Conservation (phyloP, 352 stramenopile genomes). For the Globisporangium lucens region DNA sequence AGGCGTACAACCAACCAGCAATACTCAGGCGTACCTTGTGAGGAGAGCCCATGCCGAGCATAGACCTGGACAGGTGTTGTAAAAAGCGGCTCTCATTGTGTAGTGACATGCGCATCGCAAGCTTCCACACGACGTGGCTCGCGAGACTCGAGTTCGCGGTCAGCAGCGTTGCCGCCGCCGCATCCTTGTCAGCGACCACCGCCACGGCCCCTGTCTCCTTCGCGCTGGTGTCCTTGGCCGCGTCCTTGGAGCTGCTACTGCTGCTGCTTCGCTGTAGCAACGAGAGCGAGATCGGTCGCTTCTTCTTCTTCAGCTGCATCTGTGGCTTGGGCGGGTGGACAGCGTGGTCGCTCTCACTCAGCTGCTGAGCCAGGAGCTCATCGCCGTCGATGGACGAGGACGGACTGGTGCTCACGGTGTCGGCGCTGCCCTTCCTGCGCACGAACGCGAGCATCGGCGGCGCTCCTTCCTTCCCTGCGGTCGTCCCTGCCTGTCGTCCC, state of each 20-base stretch:
- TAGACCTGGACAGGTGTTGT: slow-evolving; percentile 68
- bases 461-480: background rate
- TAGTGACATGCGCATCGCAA: slow-evolving; percentile 63
- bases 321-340: background rate
- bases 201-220: background rate
- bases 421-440: slow-evolving; percentile 19
- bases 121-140: slow-evolving; percentile 59
- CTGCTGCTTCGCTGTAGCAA: slow-evolving; percentile 8
- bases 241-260: slow-evolving; percentile 3
- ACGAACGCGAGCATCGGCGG: slow-evolving; percentile 17
- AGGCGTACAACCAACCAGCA: background rate
- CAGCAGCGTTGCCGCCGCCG: slow-evolving; percentile 8
- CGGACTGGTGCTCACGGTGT: slow-evolving; percentile 21
- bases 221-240: background rate
- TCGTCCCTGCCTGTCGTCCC: background rate
- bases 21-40: slow-evolving; percentile 39
- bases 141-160: slow-evolving; percentile 23
- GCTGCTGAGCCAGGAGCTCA: slow-evolving; percentile 5
- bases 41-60: slow-evolving; percentile 36
- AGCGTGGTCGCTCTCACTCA: slow-evolving; percentile 5
- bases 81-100: slow-evolving; percentile 62
- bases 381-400: slow-evolving; percentile 17
- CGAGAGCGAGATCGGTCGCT: slow-evolving; percentile 16
- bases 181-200: slow-evolving; percentile 3
- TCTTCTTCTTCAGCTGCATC: slow-evolving; percentile 4